Conservation (phyloP, 805 yeast genomes). For the Zygoascus biomembranicola region DNA sequence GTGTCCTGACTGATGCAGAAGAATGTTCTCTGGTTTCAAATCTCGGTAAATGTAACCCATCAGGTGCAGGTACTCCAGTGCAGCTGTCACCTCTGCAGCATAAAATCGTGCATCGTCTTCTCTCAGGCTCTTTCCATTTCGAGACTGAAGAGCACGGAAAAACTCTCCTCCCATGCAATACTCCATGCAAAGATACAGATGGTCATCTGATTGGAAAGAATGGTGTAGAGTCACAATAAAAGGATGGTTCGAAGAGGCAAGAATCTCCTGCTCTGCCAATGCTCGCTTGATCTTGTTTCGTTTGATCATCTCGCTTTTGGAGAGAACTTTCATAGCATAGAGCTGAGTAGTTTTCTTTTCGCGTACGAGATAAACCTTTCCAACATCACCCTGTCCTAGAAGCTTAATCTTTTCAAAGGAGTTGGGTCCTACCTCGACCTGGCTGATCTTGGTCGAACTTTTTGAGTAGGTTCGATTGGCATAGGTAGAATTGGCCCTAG, state of each 20-base stretch:
- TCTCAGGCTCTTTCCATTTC: conserved; percentile 73
- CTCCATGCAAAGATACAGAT: conserved; percentile 91
- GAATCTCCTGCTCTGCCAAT: conserved; percentile 91
- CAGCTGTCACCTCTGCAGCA: conserved; percentile 96
- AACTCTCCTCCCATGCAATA: conserved; percentile 99
- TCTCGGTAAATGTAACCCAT: conserved; percentile 98
- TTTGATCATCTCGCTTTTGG: conserved; percentile 88
- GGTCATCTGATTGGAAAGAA: conserved; percentile 90
- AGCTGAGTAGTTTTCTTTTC: conserved; percentile 67
- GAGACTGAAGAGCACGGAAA: conserved; percentile 88
- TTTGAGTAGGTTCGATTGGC: conserved; percentile 59
- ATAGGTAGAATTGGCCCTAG: conserved; percentile 35
- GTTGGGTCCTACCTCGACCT: conserved; percentile 75
- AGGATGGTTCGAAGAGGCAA: conserved; percentile 94
- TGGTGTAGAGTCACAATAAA: conserved; percentile 94
- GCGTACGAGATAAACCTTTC: conserved; percentile 86
- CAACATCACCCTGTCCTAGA: conserved; percentile 97
- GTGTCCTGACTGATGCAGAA: conserved; percentile 94
- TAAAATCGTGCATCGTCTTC: conserved; percentile 90
- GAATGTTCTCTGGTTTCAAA: conserved; percentile 90
- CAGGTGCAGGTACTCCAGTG: conserved; percentile 86
- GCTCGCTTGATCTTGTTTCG: conserved; percentile 93
- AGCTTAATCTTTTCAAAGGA: conserved; percentile 84
- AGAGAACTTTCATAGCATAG: conserved; percentile 88
- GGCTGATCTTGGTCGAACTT: conserved; percentile 63